Conservation (phyloP, 495 filamentous ascomycete genomes). For the Podospora sp. region DNA sequence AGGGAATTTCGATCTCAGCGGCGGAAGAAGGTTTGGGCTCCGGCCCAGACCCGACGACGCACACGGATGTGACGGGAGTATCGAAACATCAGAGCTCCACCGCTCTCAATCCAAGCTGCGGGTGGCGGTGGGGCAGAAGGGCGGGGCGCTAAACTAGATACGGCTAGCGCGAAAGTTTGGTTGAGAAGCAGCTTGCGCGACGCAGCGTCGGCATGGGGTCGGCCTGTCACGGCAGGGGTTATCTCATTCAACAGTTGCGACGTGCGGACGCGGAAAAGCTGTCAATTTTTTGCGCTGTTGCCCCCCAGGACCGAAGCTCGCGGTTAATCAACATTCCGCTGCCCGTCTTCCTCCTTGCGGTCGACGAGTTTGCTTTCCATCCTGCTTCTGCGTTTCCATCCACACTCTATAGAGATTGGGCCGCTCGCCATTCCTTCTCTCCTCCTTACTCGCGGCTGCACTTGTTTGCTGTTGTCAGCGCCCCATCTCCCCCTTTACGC, state of each 20-base stretch:
- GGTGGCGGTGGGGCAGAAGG: constrained; percentile 27
- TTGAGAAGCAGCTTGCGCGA: constrained; percentile 33
- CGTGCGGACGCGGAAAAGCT: constrained; percentile 24
- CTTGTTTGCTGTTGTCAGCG: neutral
- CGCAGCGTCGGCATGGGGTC: constrained; percentile 25
- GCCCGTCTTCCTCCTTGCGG: neutral
- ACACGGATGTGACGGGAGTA: constrained; percentile 22
- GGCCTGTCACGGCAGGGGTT: constrained; percentile 28
- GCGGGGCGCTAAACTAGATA: constrained; percentile 21
- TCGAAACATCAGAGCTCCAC: constrained; percentile 24
- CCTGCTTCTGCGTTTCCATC: constrained; percentile 3
- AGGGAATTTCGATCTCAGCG: neutral
- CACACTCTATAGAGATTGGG: neutral
- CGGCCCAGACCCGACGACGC: neutral
- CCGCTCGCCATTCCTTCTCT: neutral
- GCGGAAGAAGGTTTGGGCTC: neutral
- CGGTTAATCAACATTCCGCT: constrained; percentile 14
- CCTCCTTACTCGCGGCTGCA: neutral
- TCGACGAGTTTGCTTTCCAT: neutral
- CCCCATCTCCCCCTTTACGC: neutral
- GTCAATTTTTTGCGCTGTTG: constrained; percentile 30
- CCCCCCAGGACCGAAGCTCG: constrained; percentile 21
- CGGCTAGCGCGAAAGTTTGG: constrained; percentile 36
- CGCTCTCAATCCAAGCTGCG: constrained; percentile 14
- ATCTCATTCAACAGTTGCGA: constrained; percentile 41